A percentile compares a stretch with the other conserved stretches of the same genome.
Conservation (phyloP, 164 flowering plant genomes). For the Platanus orientalis region DNA sequence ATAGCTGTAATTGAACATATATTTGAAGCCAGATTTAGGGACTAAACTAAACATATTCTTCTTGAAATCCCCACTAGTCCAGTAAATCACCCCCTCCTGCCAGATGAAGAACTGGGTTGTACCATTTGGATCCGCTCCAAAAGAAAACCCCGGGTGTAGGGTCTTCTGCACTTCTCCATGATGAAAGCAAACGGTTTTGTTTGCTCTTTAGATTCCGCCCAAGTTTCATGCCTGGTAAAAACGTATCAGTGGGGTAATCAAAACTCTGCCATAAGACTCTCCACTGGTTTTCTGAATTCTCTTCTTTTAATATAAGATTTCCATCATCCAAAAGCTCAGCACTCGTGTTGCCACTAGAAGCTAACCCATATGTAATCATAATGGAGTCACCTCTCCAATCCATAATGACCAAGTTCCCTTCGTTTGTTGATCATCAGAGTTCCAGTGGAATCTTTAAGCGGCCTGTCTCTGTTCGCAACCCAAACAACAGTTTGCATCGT, state of each 20-base stretch:
- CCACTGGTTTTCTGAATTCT: background rate
- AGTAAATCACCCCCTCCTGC: conserved; percentile 8
- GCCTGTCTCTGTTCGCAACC: conserved; percentile 41
- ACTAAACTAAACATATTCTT: conserved; percentile 13
- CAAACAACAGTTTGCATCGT: conserved; percentile 23
- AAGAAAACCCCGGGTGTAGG: conserved; percentile 25
- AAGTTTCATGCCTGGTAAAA: conserved; percentile 26
- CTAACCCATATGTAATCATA: conserved; percentile 24
- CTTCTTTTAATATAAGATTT: conserved; percentile 15
- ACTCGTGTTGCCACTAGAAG: background rate
- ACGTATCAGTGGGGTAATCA: too few species aligned
- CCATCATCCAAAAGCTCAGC: conserved; percentile 24
- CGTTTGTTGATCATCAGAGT: conserved; percentile 9
- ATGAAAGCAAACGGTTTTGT: conserved; percentile 9
- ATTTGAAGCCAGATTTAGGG: conserved; percentile 1
- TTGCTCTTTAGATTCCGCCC: conserved; percentile 14
- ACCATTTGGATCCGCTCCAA: conserved; percentile 10
- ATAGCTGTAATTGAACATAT: background rate
- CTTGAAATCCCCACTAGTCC: conserved; percentile 27
- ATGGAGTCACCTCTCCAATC: conserved; percentile 14
- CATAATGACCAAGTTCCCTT: conserved; percentile 22
- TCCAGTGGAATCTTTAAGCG: conserved; percentile 13
- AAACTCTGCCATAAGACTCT: conserved; percentile 37
- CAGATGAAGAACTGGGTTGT: conserved; percentile 17
- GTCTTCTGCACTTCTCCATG: conserved; percentile 35